Evolutionary conservation across 257 asterid genomes (phyloP).

Genomic region (Lithospermum erythrorhizon): DNA sequence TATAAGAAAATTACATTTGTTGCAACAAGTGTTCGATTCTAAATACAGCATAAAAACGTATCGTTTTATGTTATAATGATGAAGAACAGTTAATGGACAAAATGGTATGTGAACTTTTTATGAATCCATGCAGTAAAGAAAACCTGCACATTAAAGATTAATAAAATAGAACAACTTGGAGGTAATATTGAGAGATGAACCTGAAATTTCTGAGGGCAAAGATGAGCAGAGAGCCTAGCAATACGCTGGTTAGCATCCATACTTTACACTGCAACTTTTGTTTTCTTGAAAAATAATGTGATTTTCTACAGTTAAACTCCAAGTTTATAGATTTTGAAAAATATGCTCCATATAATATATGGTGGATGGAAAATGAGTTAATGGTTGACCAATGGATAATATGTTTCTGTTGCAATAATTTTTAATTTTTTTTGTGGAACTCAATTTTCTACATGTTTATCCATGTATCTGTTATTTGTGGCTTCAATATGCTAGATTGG

Average conservation of each 20-base stretch:
- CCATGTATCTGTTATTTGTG: constrained; percentile 50
- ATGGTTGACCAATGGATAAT: not conserved
- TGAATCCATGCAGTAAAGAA: too few species aligned
- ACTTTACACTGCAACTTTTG: constrained; percentile 18
- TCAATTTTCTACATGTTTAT: constrained; percentile 31
- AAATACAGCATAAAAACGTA: too few species aligned
- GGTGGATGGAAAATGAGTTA: constrained; percentile 1
- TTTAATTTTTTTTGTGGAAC: constrained; percentile 16
- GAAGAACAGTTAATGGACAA: not conserved
- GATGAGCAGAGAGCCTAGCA: constrained; percentile 81
- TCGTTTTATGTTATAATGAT: not conserved
- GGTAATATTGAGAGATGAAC: constrained; percentile 13
- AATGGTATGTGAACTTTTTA: too few species aligned
- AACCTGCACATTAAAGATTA: not conserved
- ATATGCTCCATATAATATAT: constrained; percentile 11
- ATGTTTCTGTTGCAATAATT: not conserved
- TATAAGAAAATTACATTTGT: not conserved
- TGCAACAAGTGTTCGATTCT: not conserved
- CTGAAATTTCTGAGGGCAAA: constrained; percentile 62
- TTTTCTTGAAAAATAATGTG: not conserved
- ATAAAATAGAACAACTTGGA: too few species aligned
- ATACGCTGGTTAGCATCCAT: constrained; percentile 57
- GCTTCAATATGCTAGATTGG: constrained; percentile 12
- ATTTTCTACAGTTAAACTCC: not conserved
- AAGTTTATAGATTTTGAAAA: not conserved